Evolutionary conservation across 1,284 basidiomycete species (phyloP).

Genomic region (Irpex lacteus): DNA sequence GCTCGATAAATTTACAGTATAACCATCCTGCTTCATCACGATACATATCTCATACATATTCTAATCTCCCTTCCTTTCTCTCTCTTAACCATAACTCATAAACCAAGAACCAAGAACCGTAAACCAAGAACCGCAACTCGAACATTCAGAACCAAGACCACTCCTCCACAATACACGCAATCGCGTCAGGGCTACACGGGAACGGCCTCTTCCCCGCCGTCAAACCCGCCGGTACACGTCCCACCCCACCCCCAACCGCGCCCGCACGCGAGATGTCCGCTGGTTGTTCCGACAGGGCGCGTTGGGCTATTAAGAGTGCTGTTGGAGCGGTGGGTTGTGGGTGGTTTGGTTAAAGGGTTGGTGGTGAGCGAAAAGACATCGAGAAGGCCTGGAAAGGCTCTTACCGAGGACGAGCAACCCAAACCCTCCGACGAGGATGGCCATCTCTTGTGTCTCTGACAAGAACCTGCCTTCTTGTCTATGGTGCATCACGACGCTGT

Average conservation of each 20-base stretch:
- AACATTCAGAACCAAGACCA: constrained; percentile 64
- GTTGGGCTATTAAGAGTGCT: constrained; percentile 33
- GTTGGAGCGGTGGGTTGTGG: background rate
- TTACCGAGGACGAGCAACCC: constrained; percentile 73
- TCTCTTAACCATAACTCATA: too few species aligned
- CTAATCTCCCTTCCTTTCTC: too few species aligned
- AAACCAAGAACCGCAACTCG: too few species aligned
- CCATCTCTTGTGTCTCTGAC: constrained; percentile 67
- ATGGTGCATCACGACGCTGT: constrained; percentile 64
- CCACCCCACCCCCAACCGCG: background rate
- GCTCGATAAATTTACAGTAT: too few species aligned
- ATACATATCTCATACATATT: too few species aligned
- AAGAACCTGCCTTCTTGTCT: constrained; percentile 52
- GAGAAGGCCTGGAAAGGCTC: constrained; percentile 17
- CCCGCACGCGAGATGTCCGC: constrained; percentile 7
- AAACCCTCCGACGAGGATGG: constrained; percentile 63
- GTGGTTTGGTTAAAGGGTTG: background rate
- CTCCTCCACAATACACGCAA: constrained; percentile 71
- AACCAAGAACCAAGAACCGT: too few species aligned
- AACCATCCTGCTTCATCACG: too few species aligned
- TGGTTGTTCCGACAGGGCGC: constrained; percentile 21
- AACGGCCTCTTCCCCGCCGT: constrained; percentile 38
- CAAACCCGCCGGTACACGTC: constrained; percentile 23
- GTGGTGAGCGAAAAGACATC: too few species aligned
- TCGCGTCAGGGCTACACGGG: constrained; percentile 56